Percentiles rank a stretch among this genome's conserved stretches.
phyloP scores from a whole-genome alignment of 1,284 basidiomycete species.

The Bjerkandera adusta region DNA sequence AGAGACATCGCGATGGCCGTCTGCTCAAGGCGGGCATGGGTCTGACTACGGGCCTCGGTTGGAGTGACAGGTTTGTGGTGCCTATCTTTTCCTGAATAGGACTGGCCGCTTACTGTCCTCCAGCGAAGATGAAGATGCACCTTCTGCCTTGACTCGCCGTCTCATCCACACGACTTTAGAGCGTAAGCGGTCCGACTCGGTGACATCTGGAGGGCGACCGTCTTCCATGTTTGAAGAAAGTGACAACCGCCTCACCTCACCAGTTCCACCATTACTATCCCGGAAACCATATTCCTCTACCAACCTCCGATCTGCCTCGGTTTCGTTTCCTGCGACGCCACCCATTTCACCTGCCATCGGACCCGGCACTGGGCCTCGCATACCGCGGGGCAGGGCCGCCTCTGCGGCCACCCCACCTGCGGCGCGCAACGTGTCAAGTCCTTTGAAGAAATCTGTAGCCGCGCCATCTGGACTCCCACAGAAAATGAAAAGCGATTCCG shows the following conservation, averaged over 20 bases:
- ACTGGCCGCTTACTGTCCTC: slow-evolving; percentile 1
- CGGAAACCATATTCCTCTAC: slow-evolving; percentile 3
- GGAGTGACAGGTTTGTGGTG: slow-evolving; percentile 70
- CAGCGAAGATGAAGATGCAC: slow-evolving; percentile 81
- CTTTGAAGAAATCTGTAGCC: too few relatives aligned
- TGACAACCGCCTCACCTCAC: slow-evolving; percentile 14
- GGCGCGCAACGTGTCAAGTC: too few relatives aligned
- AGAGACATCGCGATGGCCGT: slow-evolving; percentile 71
- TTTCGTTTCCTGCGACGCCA: slow-evolving; percentile 12
- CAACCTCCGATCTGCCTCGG: slow-evolving; percentile 14
- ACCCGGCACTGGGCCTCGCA: slow-evolving; percentile 2
- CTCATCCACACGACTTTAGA: slow-evolving; percentile 59
- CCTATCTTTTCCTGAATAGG: background rate
- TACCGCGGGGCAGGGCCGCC: slow-evolving; percentile 1
- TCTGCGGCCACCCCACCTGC: background rate
- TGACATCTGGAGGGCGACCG: slow-evolving; percentile 15
- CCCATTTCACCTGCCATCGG: background rate
- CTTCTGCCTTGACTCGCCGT: slow-evolving; percentile 66
- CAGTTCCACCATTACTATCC: slow-evolving; percentile 12
- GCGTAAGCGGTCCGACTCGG: slow-evolving; percentile 31
- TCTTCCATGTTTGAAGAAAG: slow-evolving; percentile 12
- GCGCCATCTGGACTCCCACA: too few relatives aligned
- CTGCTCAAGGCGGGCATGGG: slow-evolving; percentile 69
- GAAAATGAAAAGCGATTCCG: too few relatives aligned
- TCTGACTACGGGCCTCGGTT: slow-evolving; percentile 77